Percentiles rank a stretch among this genome's conserved stretches.
These are phyloP conservation scores for Talaromyces sp. DNA, from an alignment of 2,329 filamentous ascomycete genomes.

Conservation along the genomic window DNA sequence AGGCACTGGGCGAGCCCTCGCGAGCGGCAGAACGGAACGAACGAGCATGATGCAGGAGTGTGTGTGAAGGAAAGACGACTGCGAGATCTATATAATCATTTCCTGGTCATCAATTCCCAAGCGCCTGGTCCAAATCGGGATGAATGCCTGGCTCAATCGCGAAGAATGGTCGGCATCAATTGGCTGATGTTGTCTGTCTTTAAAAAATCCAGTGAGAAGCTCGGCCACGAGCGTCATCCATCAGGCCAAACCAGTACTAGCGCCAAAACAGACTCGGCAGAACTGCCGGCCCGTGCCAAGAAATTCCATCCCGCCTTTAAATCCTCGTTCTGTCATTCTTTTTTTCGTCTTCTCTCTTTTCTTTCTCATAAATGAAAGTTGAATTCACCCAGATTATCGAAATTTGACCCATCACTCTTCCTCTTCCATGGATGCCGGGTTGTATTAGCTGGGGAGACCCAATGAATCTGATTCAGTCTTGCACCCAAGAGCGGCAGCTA, in stretches of 20 bases:
- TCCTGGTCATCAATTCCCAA: background rate
- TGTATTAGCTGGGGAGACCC: constrained; percentile 55
- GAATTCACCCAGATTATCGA: constrained; percentile 46
- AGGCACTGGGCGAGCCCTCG: constrained; percentile 41
- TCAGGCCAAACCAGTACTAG: background rate
- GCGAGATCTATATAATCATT: constrained; percentile 17
- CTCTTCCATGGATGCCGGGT: constrained; percentile 53
- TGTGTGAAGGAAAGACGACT: constrained; percentile 19
- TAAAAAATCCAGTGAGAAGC: constrained; percentile 15
- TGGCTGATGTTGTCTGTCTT: background rate
- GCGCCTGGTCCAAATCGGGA: background rate
- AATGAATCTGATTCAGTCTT: constrained; percentile 39
- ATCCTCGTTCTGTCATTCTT: background rate
- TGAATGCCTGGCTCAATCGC: background rate
- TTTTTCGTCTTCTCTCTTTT: constrained; percentile 31
- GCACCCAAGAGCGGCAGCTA: constrained; percentile 51
- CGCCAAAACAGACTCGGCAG: constrained; percentile 21
- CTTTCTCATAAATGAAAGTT: constrained; percentile 54
- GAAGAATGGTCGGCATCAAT: background rate
- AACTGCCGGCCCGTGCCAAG: constrained; percentile 24
- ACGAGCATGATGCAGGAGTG: constrained; percentile 40
- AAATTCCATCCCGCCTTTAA: constrained; percentile 18
- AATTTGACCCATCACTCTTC: constrained; percentile 58
- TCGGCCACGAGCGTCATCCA: constrained; percentile 15
- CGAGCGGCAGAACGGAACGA: constrained; percentile 44